These are phyloP conservation scores for Pleoardoris graminearum DNA, from an alignment of 2,329 filamentous ascomycete species.

Conservation along the genomic window DNA sequence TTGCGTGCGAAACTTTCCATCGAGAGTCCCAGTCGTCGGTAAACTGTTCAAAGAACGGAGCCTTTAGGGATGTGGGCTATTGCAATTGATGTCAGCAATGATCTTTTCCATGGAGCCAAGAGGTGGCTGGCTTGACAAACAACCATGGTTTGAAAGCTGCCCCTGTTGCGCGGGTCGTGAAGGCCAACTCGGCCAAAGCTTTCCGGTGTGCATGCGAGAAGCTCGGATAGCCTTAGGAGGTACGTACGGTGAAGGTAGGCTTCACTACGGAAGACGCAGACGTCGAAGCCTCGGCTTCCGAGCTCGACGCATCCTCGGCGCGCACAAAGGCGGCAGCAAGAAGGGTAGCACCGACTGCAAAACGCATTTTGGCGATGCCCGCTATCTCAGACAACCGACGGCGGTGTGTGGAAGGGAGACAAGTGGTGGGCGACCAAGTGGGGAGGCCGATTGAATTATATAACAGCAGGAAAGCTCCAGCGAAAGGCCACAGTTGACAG, in stretches of 20 bases:
- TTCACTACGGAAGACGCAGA: constrained; percentile 65
- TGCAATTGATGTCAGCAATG: constrained; percentile 19
- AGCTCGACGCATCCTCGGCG: constrained; percentile 63
- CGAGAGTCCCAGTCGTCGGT: constrained; percentile 91
- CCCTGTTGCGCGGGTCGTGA: neutral
- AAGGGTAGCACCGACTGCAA: constrained; percentile 73
- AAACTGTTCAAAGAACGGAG: constrained; percentile 97
- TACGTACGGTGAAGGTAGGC: constrained; percentile 84
- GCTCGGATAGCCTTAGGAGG: neutral
- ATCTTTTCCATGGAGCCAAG: neutral
- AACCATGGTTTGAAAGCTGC: neutral
- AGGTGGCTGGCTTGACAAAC: neutral
- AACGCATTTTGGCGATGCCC: constrained; percentile 50
- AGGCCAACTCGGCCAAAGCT: no score
- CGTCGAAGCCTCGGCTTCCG: constrained; percentile 54
- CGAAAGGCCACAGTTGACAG: constrained; percentile 11
- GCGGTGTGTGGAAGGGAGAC: constrained; percentile 15
- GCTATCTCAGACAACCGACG: constrained; percentile 35
- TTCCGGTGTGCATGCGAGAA: constrained; percentile 1
- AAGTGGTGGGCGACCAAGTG: constrained; percentile 19
- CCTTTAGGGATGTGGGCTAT: constrained; percentile 88
- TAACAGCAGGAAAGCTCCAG: constrained; percentile 10
- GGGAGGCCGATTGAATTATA: constrained; percentile 12
- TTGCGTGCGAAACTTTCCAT: constrained; percentile 94
- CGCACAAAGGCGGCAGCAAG: constrained; percentile 74